Conservation (phyloP, 805 yeast genomes). For the Lipomyces orientalis region DNA sequence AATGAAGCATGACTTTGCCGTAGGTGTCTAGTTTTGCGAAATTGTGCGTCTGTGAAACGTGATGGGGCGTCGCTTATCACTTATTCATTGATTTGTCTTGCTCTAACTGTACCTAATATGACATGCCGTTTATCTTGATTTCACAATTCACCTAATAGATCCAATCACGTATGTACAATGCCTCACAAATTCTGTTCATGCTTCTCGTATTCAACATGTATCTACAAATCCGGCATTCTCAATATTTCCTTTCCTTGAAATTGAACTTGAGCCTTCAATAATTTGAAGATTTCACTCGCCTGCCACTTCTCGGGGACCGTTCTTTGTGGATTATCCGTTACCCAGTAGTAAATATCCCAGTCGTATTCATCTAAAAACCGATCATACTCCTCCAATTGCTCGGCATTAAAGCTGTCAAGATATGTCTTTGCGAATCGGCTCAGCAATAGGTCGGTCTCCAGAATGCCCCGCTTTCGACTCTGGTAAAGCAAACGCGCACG, state of each 20-base stretch:
- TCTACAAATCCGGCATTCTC: conserved; percentile 79
- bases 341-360: conserved; percentile 99
- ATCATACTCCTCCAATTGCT: conserved; percentile 77
- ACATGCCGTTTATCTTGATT: neutral
- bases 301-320: conserved; percentile 87
- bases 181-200: neutral
- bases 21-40: too few species aligned
- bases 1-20: too few species aligned
- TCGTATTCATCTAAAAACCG: conserved; percentile 86
- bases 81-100: too few species aligned
- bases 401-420: conserved; percentile 61
- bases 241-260: conserved; percentile 71
- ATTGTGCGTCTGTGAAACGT: too few species aligned
- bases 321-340: conserved; percentile 68
- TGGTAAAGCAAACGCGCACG: conserved; percentile 91
- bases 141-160: neutral
- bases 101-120: neutral
- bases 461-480: conserved; percentile 90
- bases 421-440: conserved; percentile 84
- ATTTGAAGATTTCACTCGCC: conserved; percentile 62
- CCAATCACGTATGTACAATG: neutral
- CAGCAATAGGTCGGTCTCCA: conserved; percentile 87
- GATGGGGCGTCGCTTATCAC: too few species aligned
- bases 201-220: neutral
- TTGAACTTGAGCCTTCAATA: conserved; percentile 74